A percentile compares a stretch with the other conserved stretches of the same genome.
Conservation (phyloP, 202 grass and related monocot genomes). For the Carex sylvatica region DNA sequence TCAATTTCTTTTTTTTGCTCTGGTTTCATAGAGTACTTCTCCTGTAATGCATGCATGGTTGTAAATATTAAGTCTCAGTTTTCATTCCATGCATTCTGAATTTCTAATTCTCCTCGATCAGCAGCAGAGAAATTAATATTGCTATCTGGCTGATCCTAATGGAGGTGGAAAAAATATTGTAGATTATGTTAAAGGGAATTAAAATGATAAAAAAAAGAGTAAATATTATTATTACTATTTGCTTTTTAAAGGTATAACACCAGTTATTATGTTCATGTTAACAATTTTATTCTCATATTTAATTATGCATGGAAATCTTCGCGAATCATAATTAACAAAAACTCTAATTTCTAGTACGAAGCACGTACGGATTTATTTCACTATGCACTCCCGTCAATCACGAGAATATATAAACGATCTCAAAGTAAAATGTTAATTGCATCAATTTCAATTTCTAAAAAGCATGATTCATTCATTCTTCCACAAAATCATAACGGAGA, state of each 20-base stretch:
- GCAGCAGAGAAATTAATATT: neutral
- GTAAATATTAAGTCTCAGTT: conserved; percentile 10
- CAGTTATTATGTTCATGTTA: neutral
- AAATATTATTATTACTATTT: neutral
- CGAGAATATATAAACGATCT: too few relatives aligned
- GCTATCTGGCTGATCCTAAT: neutral
- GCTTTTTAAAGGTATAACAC: neutral
- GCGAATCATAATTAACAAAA: neutral
- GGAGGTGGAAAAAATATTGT: neutral
- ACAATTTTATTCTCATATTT: neutral
- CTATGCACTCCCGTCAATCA: neutral
- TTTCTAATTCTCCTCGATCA: neutral
- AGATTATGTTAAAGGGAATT: neutral
- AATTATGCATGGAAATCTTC: neutral
- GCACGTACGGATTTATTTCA: neutral
- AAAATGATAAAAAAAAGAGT: neutral
- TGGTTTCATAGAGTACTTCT: conserved; percentile 2
- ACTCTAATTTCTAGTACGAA: neutral
- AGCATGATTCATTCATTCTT: too few relatives aligned
- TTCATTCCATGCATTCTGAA: neutral
- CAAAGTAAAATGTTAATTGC: too few relatives aligned
- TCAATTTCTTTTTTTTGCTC: neutral
- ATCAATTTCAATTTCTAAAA: too few relatives aligned
- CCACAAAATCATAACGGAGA: too few relatives aligned
- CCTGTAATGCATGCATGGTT: conserved; percentile 4